A percentile compares a stretch with the other conserved stretches of the same genome.
Conservation (phyloP, 2,329 filamentous ascomycete species). For the Xylaria arbuscula region DNA sequence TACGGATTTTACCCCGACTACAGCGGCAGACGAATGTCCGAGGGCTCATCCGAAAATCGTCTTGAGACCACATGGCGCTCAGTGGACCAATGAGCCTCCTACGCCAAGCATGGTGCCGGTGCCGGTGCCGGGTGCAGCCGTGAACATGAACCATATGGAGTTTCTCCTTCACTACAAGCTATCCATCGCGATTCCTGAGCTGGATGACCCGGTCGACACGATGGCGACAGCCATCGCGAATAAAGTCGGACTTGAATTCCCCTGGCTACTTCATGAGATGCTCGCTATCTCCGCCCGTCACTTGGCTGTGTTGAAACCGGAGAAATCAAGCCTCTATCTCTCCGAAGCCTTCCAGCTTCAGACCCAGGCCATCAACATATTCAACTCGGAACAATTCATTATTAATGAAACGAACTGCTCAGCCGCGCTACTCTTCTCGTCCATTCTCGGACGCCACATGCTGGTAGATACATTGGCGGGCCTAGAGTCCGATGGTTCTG, state of each 20-base stretch:
- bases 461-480: conserved; percentile 50
- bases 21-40: neutral
- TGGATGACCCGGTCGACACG: conserved; percentile 30
- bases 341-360: conserved; percentile 49
- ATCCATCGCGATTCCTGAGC: conserved; percentile 44
- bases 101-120: neutral
- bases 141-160: conserved; percentile 53
- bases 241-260: conserved; percentile 41
- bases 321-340: conserved; percentile 41
- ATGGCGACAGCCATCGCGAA: conserved; percentile 42
- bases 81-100: conserved; percentile 5
- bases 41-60: neutral
- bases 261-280: conserved; percentile 53
- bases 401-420: conserved; percentile 49
- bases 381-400: conserved; percentile 43
- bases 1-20: neutral
- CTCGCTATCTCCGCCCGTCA: conserved; percentile 53
- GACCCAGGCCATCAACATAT: conserved; percentile 48
- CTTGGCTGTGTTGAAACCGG: conserved; percentile 47
- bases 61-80: neutral
- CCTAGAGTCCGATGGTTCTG: conserved; percentile 41
- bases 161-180: conserved; percentile 50
- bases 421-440: conserved; percentile 51
- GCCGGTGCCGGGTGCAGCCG: conserved; percentile 25
- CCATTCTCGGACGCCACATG: conserved; percentile 50